phyloP scores from a whole-genome alignment of 805 yeast species.

The Wickerhamomyces subpelliculosus region DNA sequence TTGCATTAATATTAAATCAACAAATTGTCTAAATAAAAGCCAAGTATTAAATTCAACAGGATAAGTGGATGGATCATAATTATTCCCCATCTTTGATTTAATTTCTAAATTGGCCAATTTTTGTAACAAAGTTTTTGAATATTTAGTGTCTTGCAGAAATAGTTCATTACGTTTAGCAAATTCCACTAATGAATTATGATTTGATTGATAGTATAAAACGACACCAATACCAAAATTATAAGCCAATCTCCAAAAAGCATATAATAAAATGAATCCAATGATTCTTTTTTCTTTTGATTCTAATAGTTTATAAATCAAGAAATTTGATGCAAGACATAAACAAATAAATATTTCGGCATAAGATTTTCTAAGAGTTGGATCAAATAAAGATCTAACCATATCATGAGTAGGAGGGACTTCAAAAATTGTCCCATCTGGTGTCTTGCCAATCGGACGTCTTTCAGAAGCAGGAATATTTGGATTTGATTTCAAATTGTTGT shows the following conservation, averaged over 20 bases:
- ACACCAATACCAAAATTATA: slow-evolving; percentile 80
- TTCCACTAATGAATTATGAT: slow-evolving; percentile 43
- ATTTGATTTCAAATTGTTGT: background rate
- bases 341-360: slow-evolving; percentile 57
- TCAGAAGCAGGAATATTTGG: no score
- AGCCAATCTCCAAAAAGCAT: slow-evolving; percentile 66
- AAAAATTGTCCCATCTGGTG: slow-evolving; percentile 25
- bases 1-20: slow-evolving; percentile 77
- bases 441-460: slow-evolving; percentile 12
- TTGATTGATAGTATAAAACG: slow-evolving; percentile 59
- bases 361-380: slow-evolving; percentile 67
- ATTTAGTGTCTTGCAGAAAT: slow-evolving; percentile 31
- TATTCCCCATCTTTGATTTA: slow-evolving; percentile 35
- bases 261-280: slow-evolving; percentile 41
- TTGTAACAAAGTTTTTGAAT: slow-evolving; percentile 27
- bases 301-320: slow-evolving; percentile 24
- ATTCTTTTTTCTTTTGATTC: slow-evolving; percentile 14
- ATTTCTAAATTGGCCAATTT: slow-evolving; percentile 39
- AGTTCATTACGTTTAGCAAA: slow-evolving; percentile 41
- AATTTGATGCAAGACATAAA: slow-evolving; percentile 30
- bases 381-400: slow-evolving; percentile 76
- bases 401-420: slow-evolving; percentile 56
- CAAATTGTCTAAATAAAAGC: slow-evolving; percentile 72
- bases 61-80: slow-evolving; percentile 28
- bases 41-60: slow-evolving; percentile 81